These are phyloP conservation scores for Apiospora hydei DNA, from an alignment of 2,329 filamentous ascomycete species.

Conservation along the genomic window DNA sequence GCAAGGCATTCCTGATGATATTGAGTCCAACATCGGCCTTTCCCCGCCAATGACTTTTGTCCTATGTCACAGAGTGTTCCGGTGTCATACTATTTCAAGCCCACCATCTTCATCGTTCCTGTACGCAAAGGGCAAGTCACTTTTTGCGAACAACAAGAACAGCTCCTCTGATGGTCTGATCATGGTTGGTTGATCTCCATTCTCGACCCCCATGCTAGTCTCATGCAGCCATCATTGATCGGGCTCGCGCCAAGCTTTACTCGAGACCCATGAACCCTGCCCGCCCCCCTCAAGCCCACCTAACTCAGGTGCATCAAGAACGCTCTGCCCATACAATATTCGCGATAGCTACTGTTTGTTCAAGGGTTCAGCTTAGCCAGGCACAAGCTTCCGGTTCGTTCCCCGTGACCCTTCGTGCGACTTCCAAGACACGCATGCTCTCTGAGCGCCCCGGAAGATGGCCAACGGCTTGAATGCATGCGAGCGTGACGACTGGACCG, in stretches of 20 bases:
- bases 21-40: background rate
- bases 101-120: background rate
- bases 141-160: background rate
- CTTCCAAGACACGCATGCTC: background rate
- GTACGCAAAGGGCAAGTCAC: background rate
- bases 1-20: background rate
- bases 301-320: background rate
- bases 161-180: slow-evolving; percentile 7
- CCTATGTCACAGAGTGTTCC: background rate
- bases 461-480: background rate
- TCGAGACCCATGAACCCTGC: slow-evolving; percentile 14
- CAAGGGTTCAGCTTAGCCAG: background rate
- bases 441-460: background rate
- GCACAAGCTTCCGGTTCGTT: background rate
- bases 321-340: background rate
- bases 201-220: background rate
- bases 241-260: background rate
- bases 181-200: slow-evolving; percentile 18
- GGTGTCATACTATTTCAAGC: background rate
- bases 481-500: background rate
- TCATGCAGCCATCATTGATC: slow-evolving; percentile 13
- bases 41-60: background rate
- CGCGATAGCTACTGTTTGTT: background rate
- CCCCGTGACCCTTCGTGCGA: background rate
- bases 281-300: background rate